Conservation (phyloP, 345 rosid genomes). For the Mercurialis annua region DNA sequence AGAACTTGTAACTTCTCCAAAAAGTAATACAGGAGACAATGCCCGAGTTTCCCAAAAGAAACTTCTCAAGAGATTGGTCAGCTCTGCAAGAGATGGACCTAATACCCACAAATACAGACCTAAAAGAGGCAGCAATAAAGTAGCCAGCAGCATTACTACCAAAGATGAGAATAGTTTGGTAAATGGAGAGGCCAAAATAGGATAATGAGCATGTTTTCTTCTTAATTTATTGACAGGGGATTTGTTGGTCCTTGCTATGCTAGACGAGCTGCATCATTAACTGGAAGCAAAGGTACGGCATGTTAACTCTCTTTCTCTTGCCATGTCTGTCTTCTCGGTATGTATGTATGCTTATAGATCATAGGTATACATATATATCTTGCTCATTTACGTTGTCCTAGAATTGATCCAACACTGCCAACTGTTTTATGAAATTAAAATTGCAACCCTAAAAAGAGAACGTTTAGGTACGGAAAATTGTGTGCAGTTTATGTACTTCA, state of each 20-base stretch:
- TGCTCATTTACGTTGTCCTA: background rate
- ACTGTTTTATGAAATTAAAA: background rate
- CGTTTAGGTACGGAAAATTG: too few relatives aligned
- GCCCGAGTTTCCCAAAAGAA: constrained; percentile 46
- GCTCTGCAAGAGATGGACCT: constrained; percentile 42
- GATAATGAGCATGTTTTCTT: constrained; percentile 25
- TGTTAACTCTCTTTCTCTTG: background rate
- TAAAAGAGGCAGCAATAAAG: constrained; percentile 35
- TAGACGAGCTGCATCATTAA: constrained; percentile 20
- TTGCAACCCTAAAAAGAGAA: background rate
- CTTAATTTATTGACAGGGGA: constrained; percentile 18
- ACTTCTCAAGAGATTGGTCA: constrained; percentile 44
- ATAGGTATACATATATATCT: too few relatives aligned
- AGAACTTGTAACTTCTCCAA: constrained; percentile 33
- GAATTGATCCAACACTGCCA: background rate
- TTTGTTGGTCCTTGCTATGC: constrained; percentile 12
- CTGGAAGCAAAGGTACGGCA: constrained; percentile 23
- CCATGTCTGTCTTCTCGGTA: background rate
- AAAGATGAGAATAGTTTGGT: constrained; percentile 49
- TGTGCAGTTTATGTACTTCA: too few relatives aligned
- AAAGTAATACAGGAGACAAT: constrained; percentile 36
- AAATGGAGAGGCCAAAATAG: constrained; percentile 59
- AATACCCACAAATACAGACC: constrained; percentile 32
- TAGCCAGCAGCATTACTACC: constrained; percentile 31
- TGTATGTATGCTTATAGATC: background rate